Evolutionary conservation across 306 rosid genomes (phyloP), one percentile per base, ranked within the genome.

Genomic region (Lathyrus aphaca): DNA sequence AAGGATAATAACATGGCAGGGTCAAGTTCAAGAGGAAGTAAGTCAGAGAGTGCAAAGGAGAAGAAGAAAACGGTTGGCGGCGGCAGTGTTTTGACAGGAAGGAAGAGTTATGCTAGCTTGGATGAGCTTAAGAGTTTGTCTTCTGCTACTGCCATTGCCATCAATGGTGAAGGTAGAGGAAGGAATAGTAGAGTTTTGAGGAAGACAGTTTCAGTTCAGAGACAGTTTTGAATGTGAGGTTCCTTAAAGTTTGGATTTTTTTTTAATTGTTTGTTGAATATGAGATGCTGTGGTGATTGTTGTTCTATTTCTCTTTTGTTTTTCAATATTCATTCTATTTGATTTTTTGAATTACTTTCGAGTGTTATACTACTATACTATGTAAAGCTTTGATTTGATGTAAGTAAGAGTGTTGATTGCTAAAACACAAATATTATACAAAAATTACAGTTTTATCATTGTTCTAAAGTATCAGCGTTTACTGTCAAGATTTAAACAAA

Each of bases 21-120:
- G 72, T 77, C 86, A 30, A 86, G 51, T 80, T 72, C 94, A 12
- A 81, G 88, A 62, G 98, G 96, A 66, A 90, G 91, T 11, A 90
- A 87, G 76, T 90, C 98, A 3, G 89, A 84, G 27, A 85, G 73
- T 74, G 89, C 82, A 0, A 88, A 89, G 19, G 97, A 87, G 69
- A 88, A 84, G 60, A 75, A 87, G 66, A 57, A 57, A 30, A 63
- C 44, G 2, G 1, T 72, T 1, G 43, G 43, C 3, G 60, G 21
- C 2, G 57, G 74, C 5, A 54, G 32, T 5, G 72, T 83, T 54
- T 21, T 82, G 44, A 78, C 71, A 83, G 83, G 77, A 18, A 85
- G 98, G 79, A 94, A 88, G 85, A 94, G 97, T 68, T 90, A 90
- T 66, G 96, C 96, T 0, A 84, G 86, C 73, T 30, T 94, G 51